phyloP scores from a whole-genome alignment of 768 basidiomycete genomes.

The Daedaleopsis sinensis region DNA sequence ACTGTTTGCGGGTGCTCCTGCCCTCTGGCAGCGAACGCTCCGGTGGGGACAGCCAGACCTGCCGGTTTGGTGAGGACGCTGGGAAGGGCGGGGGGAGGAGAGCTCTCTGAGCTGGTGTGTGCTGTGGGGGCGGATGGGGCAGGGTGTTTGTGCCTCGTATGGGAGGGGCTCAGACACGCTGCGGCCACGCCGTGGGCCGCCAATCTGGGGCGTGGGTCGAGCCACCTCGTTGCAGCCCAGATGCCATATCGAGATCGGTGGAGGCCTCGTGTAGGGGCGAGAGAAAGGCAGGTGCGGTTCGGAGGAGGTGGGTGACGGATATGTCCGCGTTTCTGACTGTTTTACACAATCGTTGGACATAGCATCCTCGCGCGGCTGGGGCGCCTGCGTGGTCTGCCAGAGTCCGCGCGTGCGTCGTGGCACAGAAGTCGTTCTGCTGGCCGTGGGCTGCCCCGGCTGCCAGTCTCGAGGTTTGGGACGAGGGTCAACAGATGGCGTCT shows the following conservation, averaged over 20 bases:
- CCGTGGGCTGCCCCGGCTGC: slow-evolving; percentile 29
- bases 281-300: slow-evolving; percentile 14
- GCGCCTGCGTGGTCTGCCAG: slow-evolving; percentile 12
- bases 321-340: slow-evolving; percentile 22
- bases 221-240: slow-evolving; percentile 54
- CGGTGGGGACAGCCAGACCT: slow-evolving; percentile 30
- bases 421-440: slow-evolving; percentile 15
- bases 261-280: slow-evolving; percentile 32
- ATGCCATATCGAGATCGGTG: slow-evolving; percentile 53
- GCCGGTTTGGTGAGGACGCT: slow-evolving; percentile 27
- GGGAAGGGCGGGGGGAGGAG: slow-evolving; percentile 13
- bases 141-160: slow-evolving; percentile 56
- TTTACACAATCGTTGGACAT: slow-evolving; percentile 22
- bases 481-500: slow-evolving; percentile 49
- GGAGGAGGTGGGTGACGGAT: slow-evolving; percentile 22
- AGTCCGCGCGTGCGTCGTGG: slow-evolving; percentile 13
- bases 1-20: slow-evolving; percentile 29
- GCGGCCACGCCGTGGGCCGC: slow-evolving; percentile 70
- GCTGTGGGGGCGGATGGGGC: slow-evolving; percentile 24
- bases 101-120: slow-evolving; percentile 31
- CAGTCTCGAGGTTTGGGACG: slow-evolving; percentile 30
- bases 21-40: slow-evolving; percentile 28
- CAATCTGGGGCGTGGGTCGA: slow-evolving; percentile 53
- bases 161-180: slow-evolving; percentile 60
- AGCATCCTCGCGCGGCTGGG: slow-evolving; percentile 10